Percentiles rank a stretch among this genome's conserved stretches.
Evolutionary conservation across 1,284 basidiomycete species (phyloP).

Genomic region (Neonothopanus nambi): DNA sequence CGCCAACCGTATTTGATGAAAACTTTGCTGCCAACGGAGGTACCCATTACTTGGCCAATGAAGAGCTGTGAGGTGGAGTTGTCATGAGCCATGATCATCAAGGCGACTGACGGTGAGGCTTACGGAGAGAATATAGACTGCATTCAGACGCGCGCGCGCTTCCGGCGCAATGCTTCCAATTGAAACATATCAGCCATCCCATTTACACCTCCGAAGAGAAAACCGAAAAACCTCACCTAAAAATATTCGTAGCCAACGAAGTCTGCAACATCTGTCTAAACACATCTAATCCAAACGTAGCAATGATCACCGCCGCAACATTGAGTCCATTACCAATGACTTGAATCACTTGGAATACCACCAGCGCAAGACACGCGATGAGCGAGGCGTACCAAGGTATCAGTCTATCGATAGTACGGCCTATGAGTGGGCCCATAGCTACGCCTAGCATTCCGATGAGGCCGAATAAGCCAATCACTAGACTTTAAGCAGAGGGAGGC

Average conservation of each 20-base stretch:
- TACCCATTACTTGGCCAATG: conserved; percentile 65
- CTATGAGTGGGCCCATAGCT: conserved; percentile 58
- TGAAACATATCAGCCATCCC: background rate
- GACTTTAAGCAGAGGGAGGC: conserved; percentile 34
- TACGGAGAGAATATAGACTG: conserved; percentile 39
- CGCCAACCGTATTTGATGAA: conserved; percentile 64
- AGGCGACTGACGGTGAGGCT: no score
- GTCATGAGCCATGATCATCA: no score
- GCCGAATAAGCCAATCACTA: conserved; percentile 72
- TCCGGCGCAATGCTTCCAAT: conserved; percentile 15
- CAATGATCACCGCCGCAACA: conserved; percentile 55
- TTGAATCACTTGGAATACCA: conserved; percentile 44
- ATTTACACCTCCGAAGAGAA: no score
- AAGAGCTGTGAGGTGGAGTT: conserved; percentile 30
- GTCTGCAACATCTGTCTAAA: conserved; percentile 44
- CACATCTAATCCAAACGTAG: conserved; percentile 37
- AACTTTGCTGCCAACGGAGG: conserved; percentile 59
- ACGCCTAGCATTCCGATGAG: conserved; percentile 72
- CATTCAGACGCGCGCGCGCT: conserved; percentile 43
- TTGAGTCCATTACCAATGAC: conserved; percentile 59
- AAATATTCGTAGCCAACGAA: conserved; percentile 35
- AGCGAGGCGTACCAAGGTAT: conserved; percentile 49
- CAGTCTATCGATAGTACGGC: conserved; percentile 59
- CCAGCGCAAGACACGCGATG: conserved; percentile 25
- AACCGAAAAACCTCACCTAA: conserved; percentile 28